phyloP scores from a whole-genome alignment of 192 early-diverging fungal genomes.

The Diversispora eburnea region DNA sequence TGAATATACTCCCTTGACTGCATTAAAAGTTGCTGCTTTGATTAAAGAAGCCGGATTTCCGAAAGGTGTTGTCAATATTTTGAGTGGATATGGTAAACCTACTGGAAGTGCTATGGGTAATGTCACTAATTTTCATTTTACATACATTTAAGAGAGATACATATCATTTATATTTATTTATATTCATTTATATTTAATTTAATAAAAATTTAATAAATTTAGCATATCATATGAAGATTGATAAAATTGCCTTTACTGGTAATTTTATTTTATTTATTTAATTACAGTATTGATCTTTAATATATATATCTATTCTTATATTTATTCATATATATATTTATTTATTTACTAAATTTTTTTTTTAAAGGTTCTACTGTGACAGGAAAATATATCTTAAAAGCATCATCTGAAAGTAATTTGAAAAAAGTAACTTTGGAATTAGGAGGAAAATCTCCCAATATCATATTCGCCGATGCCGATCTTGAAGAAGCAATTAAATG shows the following conservation, averaged over 20 bases:
- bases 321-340: neutral
- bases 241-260: slow-evolving; percentile 79
- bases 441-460: slow-evolving; percentile 82
- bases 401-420: slow-evolving; percentile 57
- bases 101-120: slow-evolving; percentile 65
- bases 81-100: slow-evolving; percentile 67
- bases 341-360: slow-evolving; percentile 7
- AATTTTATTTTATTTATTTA: neutral
- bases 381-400: slow-evolving; percentile 58
- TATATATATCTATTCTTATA: no score
- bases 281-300: neutral
- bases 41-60: slow-evolving; percentile 69
- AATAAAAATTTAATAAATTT: no score
- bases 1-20: slow-evolving; percentile 64
- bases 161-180: no score
- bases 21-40: slow-evolving; percentile 61
- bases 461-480: slow-evolving; percentile 76
- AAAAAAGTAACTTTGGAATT: slow-evolving; percentile 83
- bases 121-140: no score
- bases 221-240: slow-evolving; percentile 56
- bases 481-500: slow-evolving; percentile 67
- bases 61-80: slow-evolving; percentile 76
- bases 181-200: no score
- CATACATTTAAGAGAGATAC: no score
- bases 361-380: slow-evolving; percentile 55